Evolutionary conservation across 495 filamentous ascomycete genomes (phyloP), one percentile per base, ranked within the genome.

Genomic region (Thermochaetoides thermophila): DNA sequence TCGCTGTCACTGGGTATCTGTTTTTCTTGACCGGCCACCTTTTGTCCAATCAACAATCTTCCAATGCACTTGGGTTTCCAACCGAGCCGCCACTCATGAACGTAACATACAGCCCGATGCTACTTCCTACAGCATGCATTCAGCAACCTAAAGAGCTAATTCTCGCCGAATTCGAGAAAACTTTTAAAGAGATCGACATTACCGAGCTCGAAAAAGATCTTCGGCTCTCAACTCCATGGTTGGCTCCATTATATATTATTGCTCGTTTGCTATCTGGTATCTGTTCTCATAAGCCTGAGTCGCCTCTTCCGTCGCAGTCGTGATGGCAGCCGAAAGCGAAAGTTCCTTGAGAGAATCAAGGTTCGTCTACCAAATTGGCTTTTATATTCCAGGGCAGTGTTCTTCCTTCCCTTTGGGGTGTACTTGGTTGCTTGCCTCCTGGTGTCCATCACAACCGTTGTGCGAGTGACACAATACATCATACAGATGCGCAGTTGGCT

Each of bases 91-190:
- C 54, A 1, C 11, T 14, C 1, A 18, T 26, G 10, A 35, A 24
- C 4, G 39, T 42, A 5, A 36, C 31, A 1, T 47, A 53, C 18
- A 49, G 44, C 33, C 14, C 28, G 5, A 31, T 57, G 26, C 40
- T 57, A 3, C 27, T 55, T n/a, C 43, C 52, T 6, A 49, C 54
- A 2, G 52, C 45, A 3, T 57, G 54, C 31, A 55, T 55, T 21
- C 46, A 53, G n/a, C n/a, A n/a, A n/a, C n/a, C n/a, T n/a, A 36
- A 36, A 24, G 0, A 37, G 35, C 1, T 34, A 35, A 0, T 41
- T 35, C 12, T 19, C 23, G 8, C 24, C 51, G 7, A 19, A 17
- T 8, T 44, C 9, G 24, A 40, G 4, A 27, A 38, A 2, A 21
- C 35, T 7, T 38, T 50, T 26, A 39, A 36, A n/a, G n/a, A n/a